A percentile compares a stretch with the other conserved stretches of the same genome.
Conservation (phyloP, 78 protist species). For the slime mould (Dictyostelium discoideum) region DNA sequence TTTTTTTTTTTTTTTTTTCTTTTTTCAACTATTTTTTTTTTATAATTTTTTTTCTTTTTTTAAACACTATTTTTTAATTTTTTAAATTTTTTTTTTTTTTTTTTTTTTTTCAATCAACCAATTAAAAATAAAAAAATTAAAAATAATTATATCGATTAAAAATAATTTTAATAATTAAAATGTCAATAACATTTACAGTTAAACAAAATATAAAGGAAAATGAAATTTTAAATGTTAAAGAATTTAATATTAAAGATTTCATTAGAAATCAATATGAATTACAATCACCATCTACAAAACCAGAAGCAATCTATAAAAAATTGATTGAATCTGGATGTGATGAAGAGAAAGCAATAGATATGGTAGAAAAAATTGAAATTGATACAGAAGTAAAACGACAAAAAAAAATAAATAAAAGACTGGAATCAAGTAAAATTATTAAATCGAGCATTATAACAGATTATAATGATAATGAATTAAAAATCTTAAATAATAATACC, state of each 20-base stretch:
- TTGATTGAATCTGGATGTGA: background rate
- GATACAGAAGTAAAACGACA: background rate
- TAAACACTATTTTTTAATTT: too few relatives aligned
- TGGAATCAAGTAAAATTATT: background rate
- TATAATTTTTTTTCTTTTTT: too few relatives aligned
- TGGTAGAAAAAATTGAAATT: background rate
- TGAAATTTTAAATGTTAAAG: background rate
- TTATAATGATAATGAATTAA: background rate
- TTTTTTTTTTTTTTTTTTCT: too few relatives aligned
- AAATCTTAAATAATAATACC: background rate
- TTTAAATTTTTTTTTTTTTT: too few relatives aligned
- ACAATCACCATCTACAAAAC: background rate
- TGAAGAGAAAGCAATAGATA: conserved; percentile 2
- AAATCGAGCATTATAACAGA: background rate
- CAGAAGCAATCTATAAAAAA: background rate
- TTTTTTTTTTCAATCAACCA: background rate
- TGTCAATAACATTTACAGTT: background rate
- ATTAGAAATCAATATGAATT: background rate
- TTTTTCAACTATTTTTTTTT: too few relatives aligned
- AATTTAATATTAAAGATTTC: background rate
- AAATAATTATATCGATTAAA: too few relatives aligned
- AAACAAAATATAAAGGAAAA: background rate
- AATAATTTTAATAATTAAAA: background rate
- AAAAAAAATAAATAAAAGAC: background rate
- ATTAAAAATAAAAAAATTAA: too few relatives aligned